Base-by-base conservation (phyloP, 768 basidiomycete species). In the Amanita phalloides region DNA sequence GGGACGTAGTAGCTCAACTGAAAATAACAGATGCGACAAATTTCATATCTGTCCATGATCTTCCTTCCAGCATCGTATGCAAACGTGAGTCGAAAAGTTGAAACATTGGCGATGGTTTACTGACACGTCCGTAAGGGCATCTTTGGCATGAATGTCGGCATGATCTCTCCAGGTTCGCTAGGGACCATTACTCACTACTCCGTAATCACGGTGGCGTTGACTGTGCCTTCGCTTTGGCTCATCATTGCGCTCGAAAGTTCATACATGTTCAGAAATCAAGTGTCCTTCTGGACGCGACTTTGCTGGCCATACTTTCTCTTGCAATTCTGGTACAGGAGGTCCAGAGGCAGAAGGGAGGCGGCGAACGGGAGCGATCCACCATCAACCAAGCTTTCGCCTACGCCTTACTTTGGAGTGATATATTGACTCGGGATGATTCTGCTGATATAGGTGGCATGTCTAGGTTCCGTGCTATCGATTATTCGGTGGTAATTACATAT, bases 141-240 rank as follows among this genome's bases (percentile, higher is more conserved):
- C 6, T 81, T 81, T 49, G 76, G 81, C 10, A 82, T 82, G 80
- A 82, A 82, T 55, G 65, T 82, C 10, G 36, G 47, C 30, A 71
- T 76, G 60, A 66, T 81, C 46, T 64, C 60, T 26, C 63, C 53
- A 0, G 46, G 63, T n/a, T 68, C 70, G 1, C 17, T 49, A 0
- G 74, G 69, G 32, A 75, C 73, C 1, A 55, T 79, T 11, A 6
- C 49, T 3, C 68, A 68, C 49, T 82, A 77, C 55, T 51, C 74
- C 20, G 70, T 56, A 41, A 64, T 62, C 1, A 72, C 78, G 1
- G 36, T 81, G 6, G 59, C 69, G 0, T 61, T 84, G 38, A 84
- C 80, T 0, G 8, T 71, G 6, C 51, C 72, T 9, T 77, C 78
- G 7, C 55, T 73, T n/a, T 84, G 81, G 78, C 58, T 76, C 17